A percentile compares a stretch with the other conserved stretches of the same genome.
phyloP scores from a whole-genome alignment of 805 yeast species.

The Schwanniomyces occidentalis region DNA sequence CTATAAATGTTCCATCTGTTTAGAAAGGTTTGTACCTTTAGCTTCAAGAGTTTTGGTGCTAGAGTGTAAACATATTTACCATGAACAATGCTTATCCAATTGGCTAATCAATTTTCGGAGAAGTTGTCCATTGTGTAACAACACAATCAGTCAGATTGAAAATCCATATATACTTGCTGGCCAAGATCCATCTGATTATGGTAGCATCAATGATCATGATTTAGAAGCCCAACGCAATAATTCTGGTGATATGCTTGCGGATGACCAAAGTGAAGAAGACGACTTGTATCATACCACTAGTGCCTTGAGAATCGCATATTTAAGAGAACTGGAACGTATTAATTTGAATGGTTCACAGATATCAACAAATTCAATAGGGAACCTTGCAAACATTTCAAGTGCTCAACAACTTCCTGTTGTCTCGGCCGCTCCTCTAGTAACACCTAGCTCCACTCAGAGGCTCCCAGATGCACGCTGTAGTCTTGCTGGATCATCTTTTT shows the following conservation, averaged over 20 bases:
- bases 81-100: slow-evolving; percentile 55
- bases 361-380: too few relatives aligned
- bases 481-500: too few relatives aligned
- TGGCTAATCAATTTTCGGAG: slow-evolving; percentile 59
- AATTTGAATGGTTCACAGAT: too few relatives aligned
- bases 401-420: too few relatives aligned
- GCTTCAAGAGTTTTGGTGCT: slow-evolving; percentile 49
- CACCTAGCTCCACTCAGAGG: too few relatives aligned
- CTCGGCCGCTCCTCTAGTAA: too few relatives aligned
- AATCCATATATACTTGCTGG: slow-evolving; percentile 17
- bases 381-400: too few relatives aligned
- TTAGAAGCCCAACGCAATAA: slow-evolving; percentile 16
- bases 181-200: slow-evolving; percentile 18
- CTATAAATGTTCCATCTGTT: slow-evolving; percentile 60
- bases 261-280: neutral
- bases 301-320: neutral
- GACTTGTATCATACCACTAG: neutral
- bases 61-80: slow-evolving; percentile 64
- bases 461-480: too few relatives aligned
- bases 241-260: too few relatives aligned
- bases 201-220: slow-evolving; percentile 18
- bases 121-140: slow-evolving; percentile 61
- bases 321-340: too few relatives aligned
- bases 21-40: slow-evolving; percentile 51
- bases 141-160: slow-evolving; percentile 13